Conservation (phyloP, 1,284 basidiomycete genomes). For the Leccinum solheimii region DNA sequence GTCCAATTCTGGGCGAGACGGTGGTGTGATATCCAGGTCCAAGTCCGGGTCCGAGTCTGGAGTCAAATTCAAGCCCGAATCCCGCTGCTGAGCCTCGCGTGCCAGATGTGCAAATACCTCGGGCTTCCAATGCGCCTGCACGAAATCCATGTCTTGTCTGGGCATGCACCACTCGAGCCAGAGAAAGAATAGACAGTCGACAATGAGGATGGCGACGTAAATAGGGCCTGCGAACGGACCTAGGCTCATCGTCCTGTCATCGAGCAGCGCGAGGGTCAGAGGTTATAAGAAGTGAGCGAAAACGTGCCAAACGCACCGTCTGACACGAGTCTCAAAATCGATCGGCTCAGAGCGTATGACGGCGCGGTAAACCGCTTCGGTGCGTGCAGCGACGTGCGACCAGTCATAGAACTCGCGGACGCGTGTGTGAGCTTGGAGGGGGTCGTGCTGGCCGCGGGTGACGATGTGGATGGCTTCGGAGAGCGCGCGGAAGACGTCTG, state of each 20-base stretch:
- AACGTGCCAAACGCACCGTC: conserved; percentile 48
- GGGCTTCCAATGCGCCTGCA: conserved; percentile 47
- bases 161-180: conserved; percentile 79
- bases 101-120: conserved; percentile 37
- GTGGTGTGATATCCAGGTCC: neutral
- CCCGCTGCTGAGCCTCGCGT: neutral
- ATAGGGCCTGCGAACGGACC: conserved; percentile 78
- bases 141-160: conserved; percentile 66
- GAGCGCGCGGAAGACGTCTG: conserved; percentile 86
- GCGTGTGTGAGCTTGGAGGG: conserved; percentile 73
- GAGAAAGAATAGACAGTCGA: conserved; percentile 78
- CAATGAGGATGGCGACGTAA: conserved; percentile 75
- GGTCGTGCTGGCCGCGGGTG: conserved; percentile 71
- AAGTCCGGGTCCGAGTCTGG: neutral
- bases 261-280: neutral
- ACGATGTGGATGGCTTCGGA: conserved; percentile 79
- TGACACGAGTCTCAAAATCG: conserved; percentile 70
- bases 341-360: conserved; percentile 62
- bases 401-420: conserved; percentile 88
- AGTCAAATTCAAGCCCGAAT: neutral
- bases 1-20: neutral
- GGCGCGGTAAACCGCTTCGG: conserved; percentile 79
- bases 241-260: conserved; percentile 61
- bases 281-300: neutral
- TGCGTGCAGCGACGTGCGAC: conserved; percentile 77